Evolutionary conservation across 2,329 filamentous ascomycete species (phyloP), one percentile per base, ranked within the genome.

Genomic region (Venturia nashicola): DNA sequence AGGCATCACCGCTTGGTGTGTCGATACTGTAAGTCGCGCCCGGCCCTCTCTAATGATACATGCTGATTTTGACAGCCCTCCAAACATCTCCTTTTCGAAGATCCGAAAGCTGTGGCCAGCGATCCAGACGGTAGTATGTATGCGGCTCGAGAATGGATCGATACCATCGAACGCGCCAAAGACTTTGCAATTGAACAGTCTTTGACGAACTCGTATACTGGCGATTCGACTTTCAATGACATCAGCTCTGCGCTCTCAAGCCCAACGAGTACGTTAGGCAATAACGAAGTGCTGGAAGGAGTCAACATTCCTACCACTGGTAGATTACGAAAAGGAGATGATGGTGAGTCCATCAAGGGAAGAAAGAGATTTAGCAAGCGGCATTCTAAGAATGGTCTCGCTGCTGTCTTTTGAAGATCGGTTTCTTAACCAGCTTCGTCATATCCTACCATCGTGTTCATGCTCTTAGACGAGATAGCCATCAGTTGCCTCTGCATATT

Each of bases 81-180:
- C 96, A 89, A 92, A 71, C 92, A 95, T 70, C 94, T 90, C 73
- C 89, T 89, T 16, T 99, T 99, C 71, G 94, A 99, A 76, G 92
- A 97, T 71, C 82, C 86, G n/a, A 96, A 95, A 73, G 82, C 86
- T 20, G 85, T 86, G 65, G 80, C 80, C 59, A 83, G 79, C 67
- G 84, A 85, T 68, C 80, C 82, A 27, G 87, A 86, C 67, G 82
- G 82, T 51, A 83, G 83, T 54, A 85, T 86, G 66, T 82, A 85
- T 65, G 87, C 86, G 5, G 89, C 90, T 5, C 86, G 94, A 68
- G 93, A 97, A 73, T 99, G 94, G 94, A 82, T 97, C 60, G 92
- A 96, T 70, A 87, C 86, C 48, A 80, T 99, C 51, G 91, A 96
- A 69, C 86, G 89, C 68, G 91, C 94, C 6, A 88, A 88, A 71